phyloP scores from a whole-genome alignment of 164 flowering plant genomes.

The Dillenia suffruticosa region DNA sequence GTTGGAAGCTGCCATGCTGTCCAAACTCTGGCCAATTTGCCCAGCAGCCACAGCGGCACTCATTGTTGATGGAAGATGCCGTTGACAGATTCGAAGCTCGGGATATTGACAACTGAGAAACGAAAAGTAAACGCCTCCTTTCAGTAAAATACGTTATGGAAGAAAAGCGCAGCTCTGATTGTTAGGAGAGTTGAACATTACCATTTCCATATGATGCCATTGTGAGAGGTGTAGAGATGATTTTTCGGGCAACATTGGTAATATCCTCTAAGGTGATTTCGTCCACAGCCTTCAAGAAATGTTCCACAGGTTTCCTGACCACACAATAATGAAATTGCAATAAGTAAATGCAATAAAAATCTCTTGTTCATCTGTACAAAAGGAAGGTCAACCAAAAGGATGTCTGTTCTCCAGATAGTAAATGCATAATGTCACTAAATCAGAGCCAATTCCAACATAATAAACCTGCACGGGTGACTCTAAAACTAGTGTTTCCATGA shows the following conservation, averaged over 20 bases:
- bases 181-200: slow-evolving; percentile 16
- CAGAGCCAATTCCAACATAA: too few relatives aligned
- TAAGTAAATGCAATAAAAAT: too few relatives aligned
- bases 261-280: slow-evolving; percentile 60
- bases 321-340: too few relatives aligned
- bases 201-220: slow-evolving; percentile 95
- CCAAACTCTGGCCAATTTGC: too few relatives aligned
- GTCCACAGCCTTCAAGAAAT: slow-evolving; percentile 69
- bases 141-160: not conserved
- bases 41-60: slow-evolving; percentile 4
- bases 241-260: slow-evolving; percentile 40
- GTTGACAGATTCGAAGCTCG: slow-evolving; percentile 74
- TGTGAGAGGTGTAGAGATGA: slow-evolving; percentile 74
- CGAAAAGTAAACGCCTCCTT: not conserved
- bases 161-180: not conserved
- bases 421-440: too few relatives aligned
- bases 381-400: too few relatives aligned
- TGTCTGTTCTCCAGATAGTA: too few relatives aligned
- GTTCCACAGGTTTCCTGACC: slow-evolving; percentile 33
- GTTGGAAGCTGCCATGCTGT: too few relatives aligned
- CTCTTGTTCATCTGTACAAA: too few relatives aligned
- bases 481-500: too few relatives aligned
- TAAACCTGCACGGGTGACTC: too few relatives aligned
- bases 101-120: slow-evolving; percentile 60
- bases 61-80: slow-evolving; percentile 48